A percentile compares a stretch with the other conserved stretches of the same genome.
Evolutionary conservation across 106 monocot genomes (phyloP).

Genomic region (Xerophyta viscosa): DNA sequence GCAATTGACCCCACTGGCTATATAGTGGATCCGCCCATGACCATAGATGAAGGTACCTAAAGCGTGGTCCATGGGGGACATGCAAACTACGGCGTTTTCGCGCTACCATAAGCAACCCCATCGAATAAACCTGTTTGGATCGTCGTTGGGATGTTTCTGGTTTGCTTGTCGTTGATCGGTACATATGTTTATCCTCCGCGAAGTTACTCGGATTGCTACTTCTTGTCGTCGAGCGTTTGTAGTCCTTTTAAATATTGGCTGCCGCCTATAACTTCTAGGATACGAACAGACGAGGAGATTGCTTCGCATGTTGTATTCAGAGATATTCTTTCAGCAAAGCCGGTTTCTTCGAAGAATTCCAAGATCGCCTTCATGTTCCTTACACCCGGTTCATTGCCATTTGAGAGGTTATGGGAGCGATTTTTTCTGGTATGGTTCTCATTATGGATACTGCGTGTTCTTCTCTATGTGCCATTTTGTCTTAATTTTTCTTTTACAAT

Average conservation of each 20-base stretch:
- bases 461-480: neutral
- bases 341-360: constrained; percentile 35
- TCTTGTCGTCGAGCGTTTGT: constrained; percentile 60
- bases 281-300: constrained; percentile 76
- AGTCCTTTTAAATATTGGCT: constrained; percentile 71
- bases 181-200: constrained; percentile 57
- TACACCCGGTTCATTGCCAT: constrained; percentile 77
- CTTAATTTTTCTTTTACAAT: neutral
- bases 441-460: neutral
- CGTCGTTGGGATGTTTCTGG: constrained; percentile 46
- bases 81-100: constrained; percentile 23
- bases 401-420: constrained; percentile 91
- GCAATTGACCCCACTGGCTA: too few relatives aligned
- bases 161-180: constrained; percentile 52
- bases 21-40: too few relatives aligned
- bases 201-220: constrained; percentile 49
- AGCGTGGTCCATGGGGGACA: constrained; percentile 34
- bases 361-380: constrained; percentile 98
- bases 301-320: constrained; percentile 40
- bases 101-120: constrained; percentile 36
- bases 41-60: constrained; percentile 49
- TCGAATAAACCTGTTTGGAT: constrained; percentile 88
- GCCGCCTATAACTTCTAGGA: constrained; percentile 38
- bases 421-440: constrained; percentile 59
- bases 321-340: constrained; percentile 41